These are phyloP conservation scores for Cladorrhinum sp. DNA, from an alignment of 2,329 filamentous ascomycete genomes.

Conservation along the genomic window DNA sequence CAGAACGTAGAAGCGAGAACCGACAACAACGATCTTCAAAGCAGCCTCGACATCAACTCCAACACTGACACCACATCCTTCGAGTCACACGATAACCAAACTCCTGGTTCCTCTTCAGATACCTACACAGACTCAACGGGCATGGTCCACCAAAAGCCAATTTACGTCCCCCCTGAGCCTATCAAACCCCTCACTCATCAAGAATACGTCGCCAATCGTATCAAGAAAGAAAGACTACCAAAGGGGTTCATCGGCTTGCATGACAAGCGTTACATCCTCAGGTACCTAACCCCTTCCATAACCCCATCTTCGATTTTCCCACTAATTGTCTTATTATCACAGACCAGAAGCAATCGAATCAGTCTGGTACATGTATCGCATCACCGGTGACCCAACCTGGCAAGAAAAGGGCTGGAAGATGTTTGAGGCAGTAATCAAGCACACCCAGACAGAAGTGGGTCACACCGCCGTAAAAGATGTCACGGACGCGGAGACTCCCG, in stretches of 20 bases:
- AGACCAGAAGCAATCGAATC: slow-evolving; percentile 85
- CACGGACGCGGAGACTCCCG: slow-evolving; percentile 5
- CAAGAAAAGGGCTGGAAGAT: slow-evolving; percentile 84
- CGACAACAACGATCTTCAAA: slow-evolving; percentile 26
- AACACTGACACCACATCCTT: neutral
- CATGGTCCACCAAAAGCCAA: slow-evolving; percentile 21
- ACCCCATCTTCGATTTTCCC: slow-evolving; percentile 4
- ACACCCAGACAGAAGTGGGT: slow-evolving; percentile 63
- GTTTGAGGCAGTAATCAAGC: slow-evolving; percentile 68
- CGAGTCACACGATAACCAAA: neutral
- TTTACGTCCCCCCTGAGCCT: slow-evolving; percentile 33
- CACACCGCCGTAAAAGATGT: slow-evolving; percentile 71
- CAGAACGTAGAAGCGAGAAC: slow-evolving; percentile 11
- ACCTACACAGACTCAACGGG: slow-evolving; percentile 8
- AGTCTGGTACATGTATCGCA: slow-evolving; percentile 86
- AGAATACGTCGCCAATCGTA: slow-evolving; percentile 49
- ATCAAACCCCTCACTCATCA: slow-evolving; percentile 48
- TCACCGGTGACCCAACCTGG: slow-evolving; percentile 73
- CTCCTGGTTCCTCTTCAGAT: neutral
- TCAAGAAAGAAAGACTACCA: slow-evolving; percentile 45
- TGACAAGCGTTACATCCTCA: slow-evolving; percentile 55
- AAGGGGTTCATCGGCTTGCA: slow-evolving; percentile 49
- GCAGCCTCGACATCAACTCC: slow-evolving; percentile 27
- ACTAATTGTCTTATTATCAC: slow-evolving; percentile 20
- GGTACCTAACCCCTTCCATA: slow-evolving; percentile 42